phyloP scores from a whole-genome alignment of 345 rosid genomes.

The Erysimum cheiranthoides region DNA sequence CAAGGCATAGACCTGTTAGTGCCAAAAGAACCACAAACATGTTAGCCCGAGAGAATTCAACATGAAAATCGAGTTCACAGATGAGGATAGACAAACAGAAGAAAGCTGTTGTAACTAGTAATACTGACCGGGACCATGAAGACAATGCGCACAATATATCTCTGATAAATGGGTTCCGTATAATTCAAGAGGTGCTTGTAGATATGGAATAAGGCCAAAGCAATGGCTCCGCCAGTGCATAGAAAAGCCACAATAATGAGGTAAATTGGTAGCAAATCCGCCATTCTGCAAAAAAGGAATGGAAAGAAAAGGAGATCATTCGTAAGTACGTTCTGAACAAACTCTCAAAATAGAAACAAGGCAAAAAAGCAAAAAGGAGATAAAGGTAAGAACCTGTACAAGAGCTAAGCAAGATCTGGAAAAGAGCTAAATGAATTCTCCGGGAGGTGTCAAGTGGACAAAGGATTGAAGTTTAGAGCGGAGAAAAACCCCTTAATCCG shows the following conservation, averaged over 20 bases:
- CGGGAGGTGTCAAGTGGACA: neutral
- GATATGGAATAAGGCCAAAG: slow-evolving; percentile 75
- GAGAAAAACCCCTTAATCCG: slow-evolving; percentile 28
- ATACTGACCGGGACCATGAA: slow-evolving; percentile 93
- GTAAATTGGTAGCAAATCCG: slow-evolving; percentile 59
- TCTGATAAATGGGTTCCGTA: slow-evolving; percentile 93
- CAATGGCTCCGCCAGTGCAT: slow-evolving; percentile 76
- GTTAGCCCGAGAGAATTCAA: slow-evolving; percentile 16
- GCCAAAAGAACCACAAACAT: neutral
- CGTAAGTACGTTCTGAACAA: neutral
- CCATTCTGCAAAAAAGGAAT: slow-evolving; percentile 52
- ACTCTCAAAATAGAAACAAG: neutral
- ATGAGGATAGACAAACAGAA: neutral
- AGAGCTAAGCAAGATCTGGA: slow-evolving; percentile 12
- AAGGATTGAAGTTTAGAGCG: slow-evolving; percentile 14
- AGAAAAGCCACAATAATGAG: slow-evolving; percentile 61
- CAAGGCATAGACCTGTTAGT: slow-evolving; percentile 78
- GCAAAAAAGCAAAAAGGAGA: slow-evolving; percentile 11
- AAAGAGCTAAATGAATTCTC: too few relatives aligned
- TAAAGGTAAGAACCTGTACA: slow-evolving; percentile 32
- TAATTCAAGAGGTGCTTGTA: slow-evolving; percentile 89
- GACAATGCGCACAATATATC: slow-evolving; percentile 92
- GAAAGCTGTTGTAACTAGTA: slow-evolving; percentile 9
- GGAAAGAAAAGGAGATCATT: slow-evolving; percentile 15
- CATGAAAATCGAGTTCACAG: neutral